Base-by-base conservation (phyloP, 2,329 filamentous ascomycete species). In the Triangularia setosa region DNA sequence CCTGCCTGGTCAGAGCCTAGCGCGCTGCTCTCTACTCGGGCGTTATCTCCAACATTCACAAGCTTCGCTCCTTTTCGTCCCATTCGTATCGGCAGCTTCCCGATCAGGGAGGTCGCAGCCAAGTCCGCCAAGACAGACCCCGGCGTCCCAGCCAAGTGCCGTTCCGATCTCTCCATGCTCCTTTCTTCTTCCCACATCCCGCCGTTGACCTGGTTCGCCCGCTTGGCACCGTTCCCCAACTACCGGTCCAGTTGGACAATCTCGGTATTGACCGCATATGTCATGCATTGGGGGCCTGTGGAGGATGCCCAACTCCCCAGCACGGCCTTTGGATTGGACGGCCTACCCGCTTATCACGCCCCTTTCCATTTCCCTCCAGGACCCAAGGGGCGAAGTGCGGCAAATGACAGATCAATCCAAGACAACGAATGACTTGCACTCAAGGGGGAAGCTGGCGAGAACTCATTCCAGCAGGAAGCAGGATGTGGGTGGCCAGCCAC, bases 71-170 rank as follows among this genome's bases (percentile, higher is more conserved):
- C 33, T 40, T 48, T 48, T 48, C 40, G 40, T 48, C 40, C 52
- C 52, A 48, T 23, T n/a, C 23, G 55, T 58, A 56, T 65, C 65
- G 58, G 48, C 66, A 68, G 61, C 65, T 70, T 58, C 69, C 69
- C 27, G 60, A 67, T 66, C 60, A 56, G 69, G 69, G 68, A 70
- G 69, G 68, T 70, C 55, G 25, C 65, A 68, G 27, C 56, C 25
- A 48, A 67, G 55, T 68, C n/a, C 7, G 55, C 55, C 40, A 48
- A 48, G 40, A 18, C 40, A 48, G 40, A 9, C 40, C 40, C 40
- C 2, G n/a, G 40, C n/a, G 40, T 48, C 40, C 40, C 40, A 48
- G 63, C 67, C 66, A 64, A 30, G 30, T 35, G 35, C 56, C 62
- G 28, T 52, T 57, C 23, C 55, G 28, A 35, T 35, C 40, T 28